These are phyloP conservation scores for Salvia splendens DNA, from an alignment of 257 asterid genomes.

Conservation along the genomic window DNA sequence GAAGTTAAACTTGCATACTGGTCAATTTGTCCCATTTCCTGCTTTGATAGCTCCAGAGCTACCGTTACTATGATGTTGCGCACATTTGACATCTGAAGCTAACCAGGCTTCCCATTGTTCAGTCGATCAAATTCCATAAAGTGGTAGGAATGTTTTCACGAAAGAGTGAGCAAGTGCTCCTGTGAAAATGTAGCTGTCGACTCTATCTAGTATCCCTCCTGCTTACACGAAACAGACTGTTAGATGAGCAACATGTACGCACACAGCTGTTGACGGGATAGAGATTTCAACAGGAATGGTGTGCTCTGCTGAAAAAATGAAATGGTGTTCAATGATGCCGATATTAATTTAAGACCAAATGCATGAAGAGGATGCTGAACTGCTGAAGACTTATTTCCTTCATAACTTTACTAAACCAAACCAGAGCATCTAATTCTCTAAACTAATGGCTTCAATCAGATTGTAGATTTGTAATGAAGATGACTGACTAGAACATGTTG, in stretches of 20 bases:
- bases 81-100: not conserved
- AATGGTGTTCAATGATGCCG: too few species aligned
- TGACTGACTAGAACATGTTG: not conserved
- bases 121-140: conserved; percentile 65
- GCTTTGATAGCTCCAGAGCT: conserved; percentile 1
- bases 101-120: not conserved
- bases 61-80: conserved; percentile 3
- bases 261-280: too few species aligned
- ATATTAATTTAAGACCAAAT: too few species aligned
- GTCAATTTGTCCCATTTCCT: conserved; percentile 8
- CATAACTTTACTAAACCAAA: too few species aligned
- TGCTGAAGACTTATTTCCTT: too few species aligned
- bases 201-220: conserved; percentile 95
- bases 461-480: not conserved
- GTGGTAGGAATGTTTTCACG: conserved; percentile 71
- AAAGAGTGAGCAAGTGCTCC: conserved; percentile 93
- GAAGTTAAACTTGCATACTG: conserved; percentile 19
- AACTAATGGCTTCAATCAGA: too few species aligned
- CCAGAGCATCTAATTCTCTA: too few species aligned
- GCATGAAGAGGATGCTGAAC: too few species aligned
- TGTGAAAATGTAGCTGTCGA: conserved; percentile 90
- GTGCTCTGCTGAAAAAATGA: too few species aligned
- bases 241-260: not conserved
- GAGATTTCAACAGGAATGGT: too few species aligned
- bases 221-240: conserved; percentile 25